These are phyloP conservation scores for Thelonectria olida DNA, from an alignment of 2,329 filamentous ascomycete species.

Conservation along the genomic window DNA sequence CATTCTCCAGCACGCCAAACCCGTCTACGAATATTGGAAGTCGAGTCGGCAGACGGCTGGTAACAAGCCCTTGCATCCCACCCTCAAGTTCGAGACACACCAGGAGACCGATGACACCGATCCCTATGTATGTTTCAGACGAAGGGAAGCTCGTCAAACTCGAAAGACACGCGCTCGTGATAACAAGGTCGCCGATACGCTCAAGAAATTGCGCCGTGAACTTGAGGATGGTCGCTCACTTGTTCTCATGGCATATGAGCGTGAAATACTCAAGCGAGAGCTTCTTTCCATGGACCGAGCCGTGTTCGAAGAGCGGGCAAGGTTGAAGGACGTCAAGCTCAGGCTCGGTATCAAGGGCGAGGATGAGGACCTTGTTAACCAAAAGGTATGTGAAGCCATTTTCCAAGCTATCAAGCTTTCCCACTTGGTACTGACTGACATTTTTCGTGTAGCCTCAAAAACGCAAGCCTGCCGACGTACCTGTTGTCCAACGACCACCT, in stretches of 20 bases:
- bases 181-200: conserved; percentile 91
- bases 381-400: conserved; percentile 73
- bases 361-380: conserved; percentile 94
- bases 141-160: conserved; percentile 91
- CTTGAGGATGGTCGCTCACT: conserved; percentile 88
- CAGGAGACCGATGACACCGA: conserved; percentile 95
- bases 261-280: conserved; percentile 83
- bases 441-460: conserved; percentile 69
- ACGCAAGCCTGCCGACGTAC: conserved; percentile 69
- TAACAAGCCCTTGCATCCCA: conserved; percentile 79
- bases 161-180: conserved; percentile 95
- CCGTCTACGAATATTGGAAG: conserved; percentile 93
- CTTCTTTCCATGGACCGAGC: conserved; percentile 77
- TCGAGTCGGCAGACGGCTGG: conserved; percentile 70
- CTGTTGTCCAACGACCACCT: conserved; percentile 68
- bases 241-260: conserved; percentile 78
- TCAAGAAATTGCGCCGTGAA: conserved; percentile 90
- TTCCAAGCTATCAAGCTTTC: conserved; percentile 38
- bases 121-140: conserved; percentile 97
- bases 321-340: conserved; percentile 88
- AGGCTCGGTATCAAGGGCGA: conserved; percentile 89
- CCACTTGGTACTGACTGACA: conserved; percentile 46
- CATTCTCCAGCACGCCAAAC: conserved; percentile 70
- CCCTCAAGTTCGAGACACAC: conserved; percentile 92
- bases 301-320: conserved; percentile 83